Conservation (phyloP, 768 basidiomycete species). For the Dendrothele bispora region DNA sequence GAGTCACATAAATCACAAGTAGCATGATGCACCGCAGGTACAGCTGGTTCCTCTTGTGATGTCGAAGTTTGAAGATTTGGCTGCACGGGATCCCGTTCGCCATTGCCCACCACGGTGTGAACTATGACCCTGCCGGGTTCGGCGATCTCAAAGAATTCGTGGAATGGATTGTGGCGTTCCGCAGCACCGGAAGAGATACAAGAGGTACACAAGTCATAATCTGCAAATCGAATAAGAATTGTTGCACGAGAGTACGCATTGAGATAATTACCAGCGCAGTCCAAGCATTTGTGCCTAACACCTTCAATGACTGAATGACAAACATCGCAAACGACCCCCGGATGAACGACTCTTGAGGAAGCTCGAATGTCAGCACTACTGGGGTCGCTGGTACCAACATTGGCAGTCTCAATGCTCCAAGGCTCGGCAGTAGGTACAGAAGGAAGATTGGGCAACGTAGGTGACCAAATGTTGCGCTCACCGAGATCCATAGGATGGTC, state of each 20-base stretch:
- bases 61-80: conserved; percentile 11
- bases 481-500: too few relatives aligned
- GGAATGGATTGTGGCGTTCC: conserved; percentile 59
- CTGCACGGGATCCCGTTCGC: conserved; percentile 22
- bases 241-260: background rate
- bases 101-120: conserved; percentile 56
- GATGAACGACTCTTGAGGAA: conserved; percentile 46
- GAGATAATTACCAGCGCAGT: conserved; percentile 57
- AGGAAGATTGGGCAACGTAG: too few relatives aligned
- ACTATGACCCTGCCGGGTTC: conserved; percentile 66
- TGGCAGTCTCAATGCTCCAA: background rate
- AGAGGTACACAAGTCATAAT: conserved; percentile 69
- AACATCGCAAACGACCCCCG: conserved; percentile 61
- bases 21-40: conserved; percentile 55
- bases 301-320: conserved; percentile 63
- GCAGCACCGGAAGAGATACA: conserved; percentile 53
- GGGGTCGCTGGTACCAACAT: too few relatives aligned
- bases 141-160: conserved; percentile 70
- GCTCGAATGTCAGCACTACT: conserved; percentile 6
- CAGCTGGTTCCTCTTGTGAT: conserved; percentile 3
- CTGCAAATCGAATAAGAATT: conserved; percentile 28
- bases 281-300: conserved; percentile 76
- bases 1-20: conserved; percentile 79
- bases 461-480: too few relatives aligned
- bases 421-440: background rate